Percentiles rank a stretch among this genome's conserved stretches.
Evolutionary conservation across 2,329 filamentous ascomycete genomes (phyloP).

Genomic region (Trichoderma sp.): DNA sequence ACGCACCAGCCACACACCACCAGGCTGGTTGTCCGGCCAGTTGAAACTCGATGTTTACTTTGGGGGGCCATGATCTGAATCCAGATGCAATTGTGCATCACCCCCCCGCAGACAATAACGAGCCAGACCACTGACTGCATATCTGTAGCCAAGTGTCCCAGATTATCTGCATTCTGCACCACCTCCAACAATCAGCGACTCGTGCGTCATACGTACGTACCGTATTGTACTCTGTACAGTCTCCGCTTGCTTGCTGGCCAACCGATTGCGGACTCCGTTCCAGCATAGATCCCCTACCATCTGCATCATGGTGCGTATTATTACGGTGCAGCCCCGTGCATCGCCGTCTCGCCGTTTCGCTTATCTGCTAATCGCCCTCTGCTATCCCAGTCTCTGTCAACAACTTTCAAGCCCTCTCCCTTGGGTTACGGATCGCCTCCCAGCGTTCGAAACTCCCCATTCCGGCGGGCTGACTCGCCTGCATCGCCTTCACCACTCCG

Average conservation of each 20-base stretch:
- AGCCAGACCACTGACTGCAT: background rate
- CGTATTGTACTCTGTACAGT: background rate
- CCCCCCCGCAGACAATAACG: background rate
- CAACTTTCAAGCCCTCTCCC: slow-evolving; percentile 67
- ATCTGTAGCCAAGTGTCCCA: background rate
- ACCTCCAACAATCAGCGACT: background rate
- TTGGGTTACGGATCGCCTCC: slow-evolving; percentile 65
- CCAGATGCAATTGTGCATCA: slow-evolving; percentile 7
- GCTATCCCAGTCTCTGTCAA: slow-evolving; percentile 48
- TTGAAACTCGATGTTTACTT: slow-evolving; percentile 29
- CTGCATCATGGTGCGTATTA: slow-evolving; percentile 31
- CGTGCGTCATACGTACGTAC: background rate
- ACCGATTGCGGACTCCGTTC: slow-evolving; percentile 17
- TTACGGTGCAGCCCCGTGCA: slow-evolving; percentile 20
- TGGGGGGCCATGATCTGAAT: slow-evolving; percentile 2
- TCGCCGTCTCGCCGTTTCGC: slow-evolving; percentile 11
- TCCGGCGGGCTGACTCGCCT: slow-evolving; percentile 59
- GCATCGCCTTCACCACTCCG: slow-evolving; percentile 64
- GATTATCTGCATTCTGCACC: background rate
- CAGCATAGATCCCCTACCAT: slow-evolving; percentile 15
- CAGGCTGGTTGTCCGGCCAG: slow-evolving; percentile 26
- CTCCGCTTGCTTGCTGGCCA: slow-evolving; percentile 24
- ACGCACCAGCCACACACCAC: background rate
- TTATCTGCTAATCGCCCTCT: slow-evolving; percentile 23
- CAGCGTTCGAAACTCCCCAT: slow-evolving; percentile 56